Evolutionary conservation across 1,284 basidiomycete species (phyloP).

Genomic region (Athelia sp.): DNA sequence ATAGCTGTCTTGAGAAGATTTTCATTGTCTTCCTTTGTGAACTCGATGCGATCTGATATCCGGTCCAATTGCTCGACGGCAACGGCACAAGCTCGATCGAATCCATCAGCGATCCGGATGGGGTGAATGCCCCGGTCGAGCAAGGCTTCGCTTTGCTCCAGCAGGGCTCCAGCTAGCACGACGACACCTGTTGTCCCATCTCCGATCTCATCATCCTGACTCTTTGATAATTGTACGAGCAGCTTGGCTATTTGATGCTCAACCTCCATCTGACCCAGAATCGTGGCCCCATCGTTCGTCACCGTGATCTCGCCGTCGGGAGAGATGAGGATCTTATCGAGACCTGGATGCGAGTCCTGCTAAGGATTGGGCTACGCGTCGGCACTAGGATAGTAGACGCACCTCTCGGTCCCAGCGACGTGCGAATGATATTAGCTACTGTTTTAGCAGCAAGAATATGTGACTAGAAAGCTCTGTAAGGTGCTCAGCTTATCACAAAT

Average conservation of each 20-base stretch:
- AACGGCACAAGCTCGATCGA: conserved; percentile 89
- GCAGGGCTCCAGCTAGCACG: conserved; percentile 92
- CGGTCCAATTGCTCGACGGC: conserved; percentile 89
- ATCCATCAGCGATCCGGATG: conserved; percentile 97
- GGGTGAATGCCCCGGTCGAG: conserved; percentile 97
- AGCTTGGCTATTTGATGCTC: conserved; percentile 99
- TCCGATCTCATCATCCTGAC: conserved; percentile 99
- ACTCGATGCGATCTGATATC: conserved; percentile 90
- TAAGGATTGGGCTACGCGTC: background rate
- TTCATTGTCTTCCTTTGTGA: conserved; percentile 76
- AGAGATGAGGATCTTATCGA: conserved; percentile 99
- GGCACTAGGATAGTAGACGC: conserved; percentile 11
- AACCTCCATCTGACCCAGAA: conserved; percentile 94
- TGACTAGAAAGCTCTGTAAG: conserved; percentile 44
- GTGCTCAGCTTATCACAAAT: background rate
- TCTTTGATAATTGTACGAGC: conserved; percentile 93
- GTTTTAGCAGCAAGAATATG: conserved; percentile 93
- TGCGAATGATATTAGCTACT: conserved; percentile 93
- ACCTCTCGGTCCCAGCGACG: conserved; percentile 93
- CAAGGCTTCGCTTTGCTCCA: conserved; percentile 88
- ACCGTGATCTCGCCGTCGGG: conserved; percentile 99
- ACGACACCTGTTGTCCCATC: conserved; percentile 99
- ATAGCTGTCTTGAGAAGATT: conserved; percentile 93
- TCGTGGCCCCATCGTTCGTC: conserved; percentile 98
- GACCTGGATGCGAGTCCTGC: conserved; percentile 44